phyloP scores from a whole-genome alignment of 305 asterid species.

The Fraxinus nigra region DNA sequence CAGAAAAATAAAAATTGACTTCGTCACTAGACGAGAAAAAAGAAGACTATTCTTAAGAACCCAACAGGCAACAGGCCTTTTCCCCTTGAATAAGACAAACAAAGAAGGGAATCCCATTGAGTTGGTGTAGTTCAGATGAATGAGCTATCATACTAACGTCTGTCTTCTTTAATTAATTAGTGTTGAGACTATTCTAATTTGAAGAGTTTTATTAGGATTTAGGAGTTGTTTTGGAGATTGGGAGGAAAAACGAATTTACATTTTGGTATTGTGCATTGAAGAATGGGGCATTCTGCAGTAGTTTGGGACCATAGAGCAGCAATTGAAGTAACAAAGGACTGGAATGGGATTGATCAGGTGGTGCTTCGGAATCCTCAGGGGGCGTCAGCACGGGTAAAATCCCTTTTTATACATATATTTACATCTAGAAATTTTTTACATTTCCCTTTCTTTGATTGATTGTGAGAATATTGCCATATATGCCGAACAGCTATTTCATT shows the following conservation, averaged over 20 bases:
- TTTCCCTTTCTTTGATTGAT: constrained; percentile 5
- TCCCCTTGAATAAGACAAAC: neutral
- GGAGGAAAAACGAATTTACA: constrained; percentile 7
- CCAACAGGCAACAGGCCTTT: neutral
- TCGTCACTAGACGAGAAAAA: neutral
- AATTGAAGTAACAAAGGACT: constrained; percentile 66
- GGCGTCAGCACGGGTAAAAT: constrained; percentile 75
- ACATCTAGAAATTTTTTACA: neutral
- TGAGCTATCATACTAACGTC: constrained; percentile 30
- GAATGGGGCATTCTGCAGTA: constrained; percentile 84
- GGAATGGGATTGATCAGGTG: constrained; percentile 91
- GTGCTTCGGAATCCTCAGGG: constrained; percentile 80
- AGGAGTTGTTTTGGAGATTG: constrained; percentile 11
- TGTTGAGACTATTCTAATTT: neutral
- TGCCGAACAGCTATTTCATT: neutral
- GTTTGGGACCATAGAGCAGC: constrained; percentile 76
- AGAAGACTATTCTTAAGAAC: neutral
- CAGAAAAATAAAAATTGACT: neutral
- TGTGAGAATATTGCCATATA: neutral
- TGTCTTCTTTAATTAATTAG: constrained; percentile 18
- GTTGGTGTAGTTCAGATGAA: constrained; percentile 25
- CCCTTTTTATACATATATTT: constrained; percentile 8
- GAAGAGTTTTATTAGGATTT: constrained; percentile 24
- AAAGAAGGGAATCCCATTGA: neutral
- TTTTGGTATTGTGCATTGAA: constrained; percentile 16